Evolutionary conservation across 352 stramenopile species (phyloP).

Genomic region (Phytophthora lateralis): DNA sequence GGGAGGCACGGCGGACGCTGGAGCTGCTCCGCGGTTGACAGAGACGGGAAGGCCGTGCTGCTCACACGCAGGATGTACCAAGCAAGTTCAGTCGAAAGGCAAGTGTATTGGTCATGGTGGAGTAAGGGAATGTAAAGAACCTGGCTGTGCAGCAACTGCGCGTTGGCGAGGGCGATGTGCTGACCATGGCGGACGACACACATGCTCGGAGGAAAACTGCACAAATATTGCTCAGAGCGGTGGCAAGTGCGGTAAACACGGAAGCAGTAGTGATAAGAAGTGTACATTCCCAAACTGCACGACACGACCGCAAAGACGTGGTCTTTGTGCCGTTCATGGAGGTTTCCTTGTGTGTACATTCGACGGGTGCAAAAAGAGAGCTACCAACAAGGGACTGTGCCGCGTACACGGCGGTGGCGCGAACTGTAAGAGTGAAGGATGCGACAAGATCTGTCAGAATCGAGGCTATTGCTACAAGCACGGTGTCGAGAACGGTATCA

Average conservation of each 20-base stretch:
- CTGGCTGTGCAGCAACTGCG: slow-evolving; percentile 11
- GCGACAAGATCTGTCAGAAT: slow-evolving; percentile 24
- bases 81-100: slow-evolving; percentile 27
- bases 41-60: slow-evolving; percentile 8
- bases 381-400: slow-evolving; percentile 25
- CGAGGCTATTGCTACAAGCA: slow-evolving; percentile 32
- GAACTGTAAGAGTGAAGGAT: slow-evolving; percentile 22
- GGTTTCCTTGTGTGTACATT: slow-evolving; percentile 21
- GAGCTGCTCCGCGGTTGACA: background rate
- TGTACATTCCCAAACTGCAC: slow-evolving; percentile 20
- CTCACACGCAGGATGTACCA: slow-evolving; percentile 23
- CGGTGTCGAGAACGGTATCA: slow-evolving; percentile 16
- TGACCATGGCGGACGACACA: slow-evolving; percentile 20
- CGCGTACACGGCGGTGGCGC: slow-evolving; percentile 13
- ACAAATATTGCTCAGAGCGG: slow-evolving; percentile 14
- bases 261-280: slow-evolving; percentile 16
- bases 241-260: slow-evolving; percentile 24
- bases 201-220: slow-evolving; percentile 17
- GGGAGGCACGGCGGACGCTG: background rate
- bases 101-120: slow-evolving; percentile 33
- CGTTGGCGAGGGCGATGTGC: slow-evolving; percentile 18
- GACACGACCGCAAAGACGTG: slow-evolving; percentile 17
- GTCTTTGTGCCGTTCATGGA: slow-evolving; percentile 28
- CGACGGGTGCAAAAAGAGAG: slow-evolving; percentile 16
- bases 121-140: slow-evolving; percentile 14